phyloP scores from a whole-genome alignment of 345 rosid genomes.

The Excoecaria cochinchinensis region DNA sequence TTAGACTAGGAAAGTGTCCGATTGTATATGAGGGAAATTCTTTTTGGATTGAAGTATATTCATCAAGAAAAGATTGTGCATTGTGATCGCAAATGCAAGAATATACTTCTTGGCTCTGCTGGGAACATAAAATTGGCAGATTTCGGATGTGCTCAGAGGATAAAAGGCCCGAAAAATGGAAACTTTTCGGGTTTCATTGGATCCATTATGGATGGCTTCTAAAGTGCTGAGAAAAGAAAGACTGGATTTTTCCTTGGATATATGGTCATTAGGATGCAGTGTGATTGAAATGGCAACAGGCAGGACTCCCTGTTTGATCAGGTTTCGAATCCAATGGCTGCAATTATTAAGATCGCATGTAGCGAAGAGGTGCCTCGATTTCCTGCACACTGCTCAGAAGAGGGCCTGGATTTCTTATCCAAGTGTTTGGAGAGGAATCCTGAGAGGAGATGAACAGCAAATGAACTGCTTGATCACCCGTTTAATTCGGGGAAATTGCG shows the following conservation, averaged over 20 bases:
- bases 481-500: constrained; percentile 15
- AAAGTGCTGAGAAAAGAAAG: constrained; percentile 39
- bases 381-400: constrained; percentile 27
- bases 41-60: constrained; percentile 33
- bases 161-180: not conserved
- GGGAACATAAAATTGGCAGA: constrained; percentile 42
- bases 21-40: constrained; percentile 28
- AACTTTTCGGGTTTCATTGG: not conserved
- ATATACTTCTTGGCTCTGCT: constrained; percentile 27
- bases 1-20: constrained; percentile 33
- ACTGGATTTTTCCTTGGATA: constrained; percentile 29
- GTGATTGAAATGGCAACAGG: constrained; percentile 47
- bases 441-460: constrained; percentile 29
- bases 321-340: constrained; percentile 26
- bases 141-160: constrained; percentile 38
- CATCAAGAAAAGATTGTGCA: constrained; percentile 39
- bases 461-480: constrained; percentile 37
- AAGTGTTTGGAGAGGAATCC: constrained; percentile 38
- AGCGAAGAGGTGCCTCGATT: constrained; percentile 27
- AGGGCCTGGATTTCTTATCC: constrained; percentile 33
- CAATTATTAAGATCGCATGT: constrained; percentile 34
- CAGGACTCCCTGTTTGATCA: constrained; percentile 28
- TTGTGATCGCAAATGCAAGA: constrained; percentile 43
- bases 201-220: constrained; percentile 45
- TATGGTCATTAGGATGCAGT: constrained; percentile 47